Conservation (phyloP, 2,329 filamentous ascomycete genomes). For the Penicillium polonicum region DNA sequence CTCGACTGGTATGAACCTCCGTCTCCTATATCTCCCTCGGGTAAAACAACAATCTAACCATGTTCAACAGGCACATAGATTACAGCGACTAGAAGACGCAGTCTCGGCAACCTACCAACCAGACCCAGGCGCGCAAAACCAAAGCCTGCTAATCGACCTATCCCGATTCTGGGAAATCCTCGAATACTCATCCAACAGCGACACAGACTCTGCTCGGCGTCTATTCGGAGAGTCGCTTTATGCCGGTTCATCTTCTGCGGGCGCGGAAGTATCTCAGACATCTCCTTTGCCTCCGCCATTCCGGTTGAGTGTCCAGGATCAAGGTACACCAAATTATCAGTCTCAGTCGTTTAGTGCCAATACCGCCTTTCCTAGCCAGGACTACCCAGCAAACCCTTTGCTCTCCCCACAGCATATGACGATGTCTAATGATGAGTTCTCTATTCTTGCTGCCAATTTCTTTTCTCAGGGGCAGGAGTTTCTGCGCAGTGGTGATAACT, state of each 20-base stretch:
- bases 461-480: constrained; percentile 49
- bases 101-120: constrained; percentile 47
- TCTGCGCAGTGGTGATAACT: constrained; percentile 39
- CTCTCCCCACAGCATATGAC: constrained; percentile 27
- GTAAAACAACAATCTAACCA: background rate
- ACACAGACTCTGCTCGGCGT: constrained; percentile 35
- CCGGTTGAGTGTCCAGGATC: constrained; percentile 33
- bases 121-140: constrained; percentile 35
- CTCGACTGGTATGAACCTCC: constrained; percentile 38
- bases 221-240: constrained; percentile 47
- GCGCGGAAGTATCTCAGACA: constrained; percentile 45
- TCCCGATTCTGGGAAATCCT: constrained; percentile 52
- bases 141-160: constrained; percentile 46
- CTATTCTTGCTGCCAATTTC: constrained; percentile 50
- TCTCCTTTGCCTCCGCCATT: constrained; percentile 47
- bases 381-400: constrained; percentile 18
- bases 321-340: constrained; percentile 13
- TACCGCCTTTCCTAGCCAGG: constrained; percentile 15
- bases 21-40: too few relatives aligned
- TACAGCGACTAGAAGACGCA: constrained; percentile 45
- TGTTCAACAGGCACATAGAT: constrained; percentile 40
- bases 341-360: constrained; percentile 23
- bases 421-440: constrained; percentile 43
- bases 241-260: constrained; percentile 24
- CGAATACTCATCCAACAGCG: constrained; percentile 47